Base-by-base conservation (phyloP, 2,329 filamentous ascomycete species). In the Lecanoromycetidae sp. region DNA sequence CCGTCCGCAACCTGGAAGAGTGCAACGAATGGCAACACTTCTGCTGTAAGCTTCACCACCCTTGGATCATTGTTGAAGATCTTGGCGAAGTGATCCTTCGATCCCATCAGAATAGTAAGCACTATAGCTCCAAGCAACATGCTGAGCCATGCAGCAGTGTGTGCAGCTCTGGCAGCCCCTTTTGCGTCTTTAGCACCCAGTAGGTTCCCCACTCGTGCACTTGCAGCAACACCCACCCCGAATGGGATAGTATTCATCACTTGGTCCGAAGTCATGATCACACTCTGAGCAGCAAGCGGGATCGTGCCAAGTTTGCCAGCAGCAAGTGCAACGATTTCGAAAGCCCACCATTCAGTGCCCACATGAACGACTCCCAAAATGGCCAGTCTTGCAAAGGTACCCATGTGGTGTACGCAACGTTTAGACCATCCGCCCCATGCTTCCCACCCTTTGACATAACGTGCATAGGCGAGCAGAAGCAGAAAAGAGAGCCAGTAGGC, bases 291-390 rank as follows among this genome's bases (percentile, higher is more conserved):
- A 1, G 87, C 87, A 0, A 94, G 71, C 0, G 85, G 75, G 27
- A 87, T 75, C 0, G 84, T 88, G 3, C 87, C 87, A 0, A 94
- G 74, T 29, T 80, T 75, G 1, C 87, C 87, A 4, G 87, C 86
- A 2, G 83, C 84, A 0, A 93, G 74, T 1, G 86, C 85, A 1
- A 93, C 85, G 54, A 93, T 90, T 64, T 93, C 87, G 57, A 94
- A 94, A 0, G 87, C 87, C 87, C 87, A 93, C 87, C 86, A 94
- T 64, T 94, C 87, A 0, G 86, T 91, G 3, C 85, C 87, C 4
- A 94, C 84, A 54, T 93, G 87, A 3, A 93, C 66, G 34, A 93
- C 71, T 0, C 87, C 87, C 0, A 93, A 69, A 12, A 82, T 63
- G 0, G 87, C 84, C 3, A 94, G 76, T 8, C 79, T 77, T 1